A percentile compares a stretch with the other conserved stretches of the same genome.
phyloP scores from a whole-genome alignment of 1,139 yeast species.

The Yamadazyma oceani region DNA sequence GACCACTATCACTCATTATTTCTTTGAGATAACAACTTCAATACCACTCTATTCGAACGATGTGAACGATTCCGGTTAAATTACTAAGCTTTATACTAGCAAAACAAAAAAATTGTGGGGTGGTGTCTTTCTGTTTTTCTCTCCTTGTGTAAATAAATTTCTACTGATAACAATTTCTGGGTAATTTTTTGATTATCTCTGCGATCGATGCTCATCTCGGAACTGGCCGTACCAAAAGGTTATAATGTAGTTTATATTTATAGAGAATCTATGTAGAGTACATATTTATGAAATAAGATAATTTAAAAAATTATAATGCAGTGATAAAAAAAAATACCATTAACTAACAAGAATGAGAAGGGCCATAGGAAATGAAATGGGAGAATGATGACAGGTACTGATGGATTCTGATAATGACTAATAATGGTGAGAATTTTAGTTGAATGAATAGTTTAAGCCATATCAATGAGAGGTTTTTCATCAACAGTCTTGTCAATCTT shows the following conservation, averaged over 20 bases:
- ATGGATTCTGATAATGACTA: background rate
- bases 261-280: constrained; percentile 7
- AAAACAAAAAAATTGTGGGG: too few species aligned
- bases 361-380: too few species aligned
- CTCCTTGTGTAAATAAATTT: too few species aligned
- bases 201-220: constrained; percentile 2
- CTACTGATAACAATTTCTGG: too few species aligned
- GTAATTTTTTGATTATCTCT: too few species aligned
- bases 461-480: constrained; percentile 44
- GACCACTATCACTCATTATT: background rate
- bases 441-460: constrained; percentile 14
- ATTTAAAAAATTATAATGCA: constrained; percentile 5
- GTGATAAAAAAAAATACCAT: constrained; percentile 1
- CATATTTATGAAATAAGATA: constrained; percentile 5
- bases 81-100: too few species aligned
- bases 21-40: too few species aligned
- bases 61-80: too few species aligned
- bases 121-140: too few species aligned
- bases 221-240: background rate
- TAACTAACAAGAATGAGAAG: too few species aligned
- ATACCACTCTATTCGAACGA: too few species aligned
- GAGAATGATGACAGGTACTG: background rate
- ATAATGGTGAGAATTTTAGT: background rate
- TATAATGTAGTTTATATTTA: background rate
- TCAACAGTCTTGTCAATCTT: constrained; percentile 59